Evolutionary conservation across 2,329 filamentous ascomycete genomes (phyloP), one percentile per base, ranked within the genome.

Genomic region (Calonectria hawksworthii): DNA sequence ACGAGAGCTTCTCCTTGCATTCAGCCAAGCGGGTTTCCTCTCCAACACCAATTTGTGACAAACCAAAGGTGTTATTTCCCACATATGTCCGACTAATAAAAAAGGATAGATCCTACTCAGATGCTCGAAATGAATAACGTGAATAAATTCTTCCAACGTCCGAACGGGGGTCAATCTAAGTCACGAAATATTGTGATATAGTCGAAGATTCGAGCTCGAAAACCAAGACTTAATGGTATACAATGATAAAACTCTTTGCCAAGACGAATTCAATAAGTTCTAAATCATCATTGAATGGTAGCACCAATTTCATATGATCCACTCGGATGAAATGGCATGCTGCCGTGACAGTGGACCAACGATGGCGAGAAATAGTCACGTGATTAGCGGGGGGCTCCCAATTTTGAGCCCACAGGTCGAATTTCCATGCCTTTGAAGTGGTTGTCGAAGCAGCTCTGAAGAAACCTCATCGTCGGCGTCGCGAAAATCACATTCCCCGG

Each of bases 351-450:
- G 68, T 63, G 68, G 68, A 41, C 23, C 21, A 28, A 41, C 61
- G 26, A 30, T 26, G 18, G 32, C 18, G 14, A n/a, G 2, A 18
- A 14, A 10, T n/a, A 6, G 18, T 74, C 72, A 74, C 72, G 72
- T 74, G 72, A 56, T 16, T 28, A 18, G 67, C 52, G 59, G 67
- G 61, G 41, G 56, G 67, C 56, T 32, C 47, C 70, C 67, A 75
- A 83, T 64, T 80, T 86, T 78, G 78, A 81, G 83, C 85, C 83
- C 87, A 89, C 87, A 88, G 80, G 80, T 83, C 82, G 82, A 75
- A 68, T 75, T 72, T 75, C 66, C 76, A 73, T 72, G 68, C 64
- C 47, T 56, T 56, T 26, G 69, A 73, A 51, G 64, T 51, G 47
- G 68, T 59, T 68, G 73, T 78, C 71, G 76, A 78, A 81, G 78